A percentile compares a stretch with the other conserved stretches of the same genome.
Evolutionary conservation across 345 rosid species (phyloP).

Genomic region (Punica granatum): DNA sequence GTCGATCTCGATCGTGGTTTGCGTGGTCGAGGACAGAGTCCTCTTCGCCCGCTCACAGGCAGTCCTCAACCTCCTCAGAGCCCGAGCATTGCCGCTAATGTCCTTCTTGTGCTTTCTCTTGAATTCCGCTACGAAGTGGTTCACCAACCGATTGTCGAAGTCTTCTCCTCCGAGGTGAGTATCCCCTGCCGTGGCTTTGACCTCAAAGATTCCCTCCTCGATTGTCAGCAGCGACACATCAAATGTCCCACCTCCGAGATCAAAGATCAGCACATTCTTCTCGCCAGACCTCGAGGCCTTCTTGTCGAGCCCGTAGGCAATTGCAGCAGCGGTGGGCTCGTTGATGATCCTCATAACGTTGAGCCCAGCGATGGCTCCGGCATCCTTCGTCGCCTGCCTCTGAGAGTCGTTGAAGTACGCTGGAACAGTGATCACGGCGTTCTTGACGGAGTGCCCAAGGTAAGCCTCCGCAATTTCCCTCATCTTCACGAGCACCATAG

Average conservation of each 20-base stretch:
- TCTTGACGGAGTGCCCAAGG: conserved; percentile 16
- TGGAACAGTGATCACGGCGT: conserved; percentile 25
- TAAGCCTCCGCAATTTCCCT: conserved; percentile 15
- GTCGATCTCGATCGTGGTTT: conserved; percentile 30
- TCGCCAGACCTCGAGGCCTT: conserved; percentile 20
- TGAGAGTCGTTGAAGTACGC: conserved; percentile 46
- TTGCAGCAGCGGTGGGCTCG: conserved; percentile 27
- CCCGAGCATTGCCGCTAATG: conserved; percentile 22
- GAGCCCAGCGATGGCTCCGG: conserved; percentile 39
- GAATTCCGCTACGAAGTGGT: conserved; percentile 23
- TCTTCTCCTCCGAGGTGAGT: conserved; percentile 29
- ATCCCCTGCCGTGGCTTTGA: conserved; percentile 30
- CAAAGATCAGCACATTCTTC: conserved; percentile 25
- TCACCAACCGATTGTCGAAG: conserved; percentile 27
- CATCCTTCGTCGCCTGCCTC: conserved; percentile 48
- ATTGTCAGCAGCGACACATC: conserved; percentile 29
- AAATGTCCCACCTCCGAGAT: conserved; percentile 31
- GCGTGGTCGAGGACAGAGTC: conserved; percentile 22
- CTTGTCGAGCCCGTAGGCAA: conserved; percentile 26
- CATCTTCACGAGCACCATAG: conserved; percentile 24
- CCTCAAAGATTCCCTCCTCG: conserved; percentile 35
- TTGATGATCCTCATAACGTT: conserved; percentile 26
- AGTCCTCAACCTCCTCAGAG: conserved; percentile 25
- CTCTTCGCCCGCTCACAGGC: conserved; percentile 30
- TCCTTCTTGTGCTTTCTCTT: conserved; percentile 25